A percentile compares a stretch with the other conserved stretches of the same genome.
Conservation (phyloP, 2,329 filamentous ascomycete species). For the Paecilomyces formosus region DNA sequence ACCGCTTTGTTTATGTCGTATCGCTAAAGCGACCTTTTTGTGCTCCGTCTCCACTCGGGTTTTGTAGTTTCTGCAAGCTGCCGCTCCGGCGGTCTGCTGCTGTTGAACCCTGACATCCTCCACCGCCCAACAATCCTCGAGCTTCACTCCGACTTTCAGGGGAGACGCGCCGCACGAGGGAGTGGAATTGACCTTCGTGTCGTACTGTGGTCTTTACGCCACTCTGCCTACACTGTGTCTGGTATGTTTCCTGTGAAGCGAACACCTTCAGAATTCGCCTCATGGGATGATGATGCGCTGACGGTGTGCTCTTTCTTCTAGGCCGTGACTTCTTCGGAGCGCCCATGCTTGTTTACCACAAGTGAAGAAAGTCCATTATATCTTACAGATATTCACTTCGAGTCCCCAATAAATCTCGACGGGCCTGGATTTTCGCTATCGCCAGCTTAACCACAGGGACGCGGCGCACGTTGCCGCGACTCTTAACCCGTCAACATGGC, state of each 20-base stretch:
- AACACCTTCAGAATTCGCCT: neutral
- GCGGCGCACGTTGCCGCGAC: neutral
- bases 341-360: neutral
- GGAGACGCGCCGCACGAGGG: neutral
- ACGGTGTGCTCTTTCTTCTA: neutral
- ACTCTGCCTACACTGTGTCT: neutral
- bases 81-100: neutral
- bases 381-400: neutral
- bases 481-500: constrained; percentile 35
- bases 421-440: neutral
- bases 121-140: neutral
- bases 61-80: neutral
- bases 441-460: neutral
- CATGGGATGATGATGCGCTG: neutral
- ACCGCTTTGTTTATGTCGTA: neutral
- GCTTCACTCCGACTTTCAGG: neutral
- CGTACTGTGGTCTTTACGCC: neutral
- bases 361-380: neutral
- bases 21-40: constrained; percentile 15
- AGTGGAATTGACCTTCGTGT: neutral
- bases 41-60: neutral
- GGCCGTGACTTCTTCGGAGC: neutral
- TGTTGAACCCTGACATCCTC: neutral
- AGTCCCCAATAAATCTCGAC: neutral
- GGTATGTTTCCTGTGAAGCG: neutral